Evolutionary conservation across 2,329 filamentous ascomycete species (phyloP).

Genomic region (Sarocladium oryzae): DNA sequence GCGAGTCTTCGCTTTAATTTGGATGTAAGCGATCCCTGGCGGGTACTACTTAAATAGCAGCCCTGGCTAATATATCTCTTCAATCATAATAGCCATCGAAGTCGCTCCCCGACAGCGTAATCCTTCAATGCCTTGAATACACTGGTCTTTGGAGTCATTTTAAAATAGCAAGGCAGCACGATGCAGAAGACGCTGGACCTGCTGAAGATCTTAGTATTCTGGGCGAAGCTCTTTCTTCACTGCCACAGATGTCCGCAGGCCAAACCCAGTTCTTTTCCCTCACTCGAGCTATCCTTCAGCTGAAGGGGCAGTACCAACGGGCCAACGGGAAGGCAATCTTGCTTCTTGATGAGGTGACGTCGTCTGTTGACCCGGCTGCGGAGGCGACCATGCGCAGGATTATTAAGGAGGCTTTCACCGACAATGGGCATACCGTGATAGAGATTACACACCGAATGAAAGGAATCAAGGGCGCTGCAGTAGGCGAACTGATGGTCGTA

Average conservation of each 20-base stretch:
- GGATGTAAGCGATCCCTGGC: not conserved
- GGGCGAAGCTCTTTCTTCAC: not conserved
- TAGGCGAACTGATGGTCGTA: too few relatives aligned
- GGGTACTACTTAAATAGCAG: not conserved
- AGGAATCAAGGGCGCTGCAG: too few relatives aligned
- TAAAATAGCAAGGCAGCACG: too few relatives aligned
- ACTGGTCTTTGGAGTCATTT: not conserved
- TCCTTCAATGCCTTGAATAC: not conserved
- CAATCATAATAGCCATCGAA: not conserved
- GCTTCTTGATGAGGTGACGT: not conserved
- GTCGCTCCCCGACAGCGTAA: not conserved
- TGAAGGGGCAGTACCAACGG: not conserved
- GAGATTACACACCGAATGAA: not conserved
- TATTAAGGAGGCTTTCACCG: not conserved
- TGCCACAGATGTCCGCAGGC: not conserved
- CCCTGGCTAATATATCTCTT: not conserved
- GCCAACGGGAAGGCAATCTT: not conserved
- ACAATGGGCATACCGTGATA: not conserved
- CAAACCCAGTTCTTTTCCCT: not conserved
- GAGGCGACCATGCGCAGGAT: not conserved
- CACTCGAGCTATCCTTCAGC: not conserved
- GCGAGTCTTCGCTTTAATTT: slow-evolving; percentile 1
- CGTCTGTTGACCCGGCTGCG: not conserved
- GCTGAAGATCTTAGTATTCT: not conserved
- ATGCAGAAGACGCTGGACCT: not conserved